Evolutionary conservation across 2,329 filamentous ascomycete species (phyloP).

Genomic region (Verruconis gallopava): DNA sequence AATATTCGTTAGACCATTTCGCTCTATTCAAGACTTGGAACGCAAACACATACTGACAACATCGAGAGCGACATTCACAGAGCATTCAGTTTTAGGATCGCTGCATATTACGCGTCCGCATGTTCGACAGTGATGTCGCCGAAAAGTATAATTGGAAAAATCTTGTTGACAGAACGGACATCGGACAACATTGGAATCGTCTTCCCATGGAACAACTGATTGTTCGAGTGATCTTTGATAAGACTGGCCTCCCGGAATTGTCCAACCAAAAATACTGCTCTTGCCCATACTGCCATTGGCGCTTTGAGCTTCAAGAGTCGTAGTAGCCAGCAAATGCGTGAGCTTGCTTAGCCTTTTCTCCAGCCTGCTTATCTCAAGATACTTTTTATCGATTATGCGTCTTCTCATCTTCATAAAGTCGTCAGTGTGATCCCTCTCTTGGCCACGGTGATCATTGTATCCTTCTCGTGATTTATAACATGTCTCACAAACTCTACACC

Average conservation of each 20-base stretch:
- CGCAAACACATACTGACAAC: constrained; percentile 57
- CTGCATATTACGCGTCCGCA: constrained; percentile 90
- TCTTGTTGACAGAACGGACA: constrained; percentile 96
- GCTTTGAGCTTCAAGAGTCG: constrained; percentile 50
- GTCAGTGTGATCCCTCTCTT: constrained; percentile 58
- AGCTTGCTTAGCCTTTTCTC: constrained; percentile 88
- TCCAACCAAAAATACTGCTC: constrained; percentile 37
- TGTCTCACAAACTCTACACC: constrained; percentile 96
- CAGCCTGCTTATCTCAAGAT: constrained; percentile 75
- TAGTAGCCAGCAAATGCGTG: constrained; percentile 67
- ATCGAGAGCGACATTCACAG: constrained; percentile 67
- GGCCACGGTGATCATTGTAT: constrained; percentile 75
- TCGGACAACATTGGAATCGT: constrained; percentile 63
- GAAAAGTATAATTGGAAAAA: constrained; percentile 84
- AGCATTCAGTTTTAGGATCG: constrained; percentile 73
- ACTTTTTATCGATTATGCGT: constrained; percentile 68
- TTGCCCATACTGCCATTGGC: constrained; percentile 25
- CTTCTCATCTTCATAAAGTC: constrained; percentile 58
- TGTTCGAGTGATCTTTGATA: constrained; percentile 76
- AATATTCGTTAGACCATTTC: too few relatives aligned
- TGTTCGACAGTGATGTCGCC: constrained; percentile 86
- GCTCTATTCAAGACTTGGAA: too few relatives aligned
- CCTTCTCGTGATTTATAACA: constrained; percentile 95
- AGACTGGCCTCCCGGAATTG: constrained; percentile 50
- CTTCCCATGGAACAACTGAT: constrained; percentile 88